Base-by-base conservation (phyloP, 805 yeast species). In the Wickerhamomyces chambardii region DNA sequence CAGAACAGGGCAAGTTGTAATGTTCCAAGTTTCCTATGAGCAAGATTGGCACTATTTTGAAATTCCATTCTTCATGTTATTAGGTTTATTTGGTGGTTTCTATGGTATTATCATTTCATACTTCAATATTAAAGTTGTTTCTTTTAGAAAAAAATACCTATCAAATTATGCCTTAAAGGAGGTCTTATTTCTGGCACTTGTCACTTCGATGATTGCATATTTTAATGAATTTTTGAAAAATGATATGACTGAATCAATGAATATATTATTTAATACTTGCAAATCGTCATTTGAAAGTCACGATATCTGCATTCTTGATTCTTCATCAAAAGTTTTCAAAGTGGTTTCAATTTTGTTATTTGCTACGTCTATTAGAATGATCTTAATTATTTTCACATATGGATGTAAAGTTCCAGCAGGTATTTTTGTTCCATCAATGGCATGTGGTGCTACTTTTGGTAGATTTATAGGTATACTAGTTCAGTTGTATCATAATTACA, bases 381-480 rank as follows among this genome's bases (percentile, higher is more conserved):
- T 68, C 0, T 66, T 92, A 33, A 84, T 92, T 19, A 72, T 87
- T 19, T 66, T 92, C 14, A 82, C 97, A 0, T 92, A 94, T 55
- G 96, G 96, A 3, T 78, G 87, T 42, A 86, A 82, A 57, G 89
- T 90, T 1, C 98, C 98, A 0, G 95, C 97, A n/a, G 98, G 98
- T 14, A 85, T 90, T 6, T 82, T 92, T 59, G 95, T 92, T 36
- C 98, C 98, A 3, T 84, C 95, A 2, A 85, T 92, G 95, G 89
- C 95, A 0, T 83, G 87, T 2, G 98, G 98, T 17, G 97, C 97
- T 0, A 75, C 95, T 0, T 83, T 85, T 57, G 98, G 98, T 7
- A 68, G 97, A 35, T 81, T 89, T 0, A 48, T 92, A 11, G 97
- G 98, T 5, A 61, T 86, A 8, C 40, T 82, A 6, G 77, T 85